phyloP scores from a whole-genome alignment of 768 basidiomycete genomes.

The Phlebiopsis gigantea region DNA sequence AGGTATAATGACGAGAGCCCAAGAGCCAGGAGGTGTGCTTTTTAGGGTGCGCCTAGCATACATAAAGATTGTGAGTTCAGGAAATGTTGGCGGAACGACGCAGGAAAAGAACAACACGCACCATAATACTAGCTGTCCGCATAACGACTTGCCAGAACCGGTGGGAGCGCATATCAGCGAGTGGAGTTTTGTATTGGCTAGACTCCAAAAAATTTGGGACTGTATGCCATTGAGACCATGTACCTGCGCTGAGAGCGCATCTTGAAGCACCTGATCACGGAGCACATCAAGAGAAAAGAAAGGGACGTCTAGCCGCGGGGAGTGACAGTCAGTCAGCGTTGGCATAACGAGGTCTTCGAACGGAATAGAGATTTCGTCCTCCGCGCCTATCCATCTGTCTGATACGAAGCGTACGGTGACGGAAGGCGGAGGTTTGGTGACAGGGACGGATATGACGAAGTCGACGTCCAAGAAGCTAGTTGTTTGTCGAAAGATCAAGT shows the following conservation, averaged over 20 bases:
- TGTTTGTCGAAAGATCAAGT: constrained; percentile 64
- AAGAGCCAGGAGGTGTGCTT: constrained; percentile 37
- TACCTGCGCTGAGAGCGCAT: constrained; percentile 40
- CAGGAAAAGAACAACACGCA: constrained; percentile 30
- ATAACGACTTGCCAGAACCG: constrained; percentile 73
- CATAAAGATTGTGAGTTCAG: background rate
- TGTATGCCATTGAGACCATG: constrained; percentile 79
- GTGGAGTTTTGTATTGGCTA: constrained; percentile 63
- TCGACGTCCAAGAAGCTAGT: constrained; percentile 58
- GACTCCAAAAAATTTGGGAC: constrained; percentile 83
- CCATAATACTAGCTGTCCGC: constrained; percentile 67
- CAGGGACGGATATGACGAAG: constrained; percentile 75
- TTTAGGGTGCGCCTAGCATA: constrained; percentile 49
- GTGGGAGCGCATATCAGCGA: constrained; percentile 73
- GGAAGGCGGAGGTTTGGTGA: constrained; percentile 50
- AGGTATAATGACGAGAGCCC: constrained; percentile 62
- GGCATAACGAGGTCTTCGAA: constrained; percentile 80
- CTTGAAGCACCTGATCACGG: constrained; percentile 39
- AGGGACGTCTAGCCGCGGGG: constrained; percentile 66
- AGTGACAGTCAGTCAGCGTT: constrained; percentile 44
- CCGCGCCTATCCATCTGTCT: constrained; percentile 91
- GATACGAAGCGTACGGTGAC: constrained; percentile 79
- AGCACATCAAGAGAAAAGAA: constrained; percentile 59
- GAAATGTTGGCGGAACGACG: background rate
- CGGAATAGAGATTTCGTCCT: constrained; percentile 61